Conservation (phyloP, 805 yeast species). For the Sungouiozyma ichnusensis region DNA sequence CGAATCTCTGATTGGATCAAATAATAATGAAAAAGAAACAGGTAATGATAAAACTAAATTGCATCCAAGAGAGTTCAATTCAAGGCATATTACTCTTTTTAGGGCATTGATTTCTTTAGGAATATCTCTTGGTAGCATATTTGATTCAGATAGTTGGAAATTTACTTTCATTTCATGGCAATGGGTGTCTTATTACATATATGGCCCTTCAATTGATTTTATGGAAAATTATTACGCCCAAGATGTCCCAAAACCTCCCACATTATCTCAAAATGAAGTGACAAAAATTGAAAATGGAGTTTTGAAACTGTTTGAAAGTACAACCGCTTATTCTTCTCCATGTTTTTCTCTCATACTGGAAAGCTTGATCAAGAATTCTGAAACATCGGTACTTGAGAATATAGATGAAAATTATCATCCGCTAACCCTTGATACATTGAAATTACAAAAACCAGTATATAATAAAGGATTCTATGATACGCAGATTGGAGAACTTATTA, state of each 20-base stretch:
- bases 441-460: slow-evolving; percentile 34
- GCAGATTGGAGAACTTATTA: slow-evolving; percentile 42
- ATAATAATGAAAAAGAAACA: neutral
- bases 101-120: slow-evolving; percentile 73
- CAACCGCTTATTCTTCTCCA: slow-evolving; percentile 41
- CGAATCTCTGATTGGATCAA: slow-evolving; percentile 13
- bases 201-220: slow-evolving; percentile 43
- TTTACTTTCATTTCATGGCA: slow-evolving; percentile 53
- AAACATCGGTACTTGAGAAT: slow-evolving; percentile 14
- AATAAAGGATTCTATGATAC: slow-evolving; percentile 47
- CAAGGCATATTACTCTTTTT: slow-evolving; percentile 64
- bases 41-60: slow-evolving; percentile 8
- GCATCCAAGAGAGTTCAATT: slow-evolving; percentile 40
- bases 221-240: slow-evolving; percentile 27
- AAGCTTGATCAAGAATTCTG: slow-evolving; percentile 27
- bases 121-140: slow-evolving; percentile 66
- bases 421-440: slow-evolving; percentile 11
- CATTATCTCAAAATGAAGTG: slow-evolving; percentile 37
- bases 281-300: slow-evolving; percentile 45
- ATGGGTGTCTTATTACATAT: slow-evolving; percentile 65
- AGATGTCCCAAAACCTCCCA: slow-evolving; percentile 35
- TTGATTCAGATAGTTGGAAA: slow-evolving; percentile 54
- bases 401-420: slow-evolving; percentile 15
- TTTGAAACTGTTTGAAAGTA: slow-evolving; percentile 51
- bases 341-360: slow-evolving; percentile 41